Evolutionary conservation across 257 asterid species (phyloP).

Genomic region (Ophiorrhiza pumila): DNA sequence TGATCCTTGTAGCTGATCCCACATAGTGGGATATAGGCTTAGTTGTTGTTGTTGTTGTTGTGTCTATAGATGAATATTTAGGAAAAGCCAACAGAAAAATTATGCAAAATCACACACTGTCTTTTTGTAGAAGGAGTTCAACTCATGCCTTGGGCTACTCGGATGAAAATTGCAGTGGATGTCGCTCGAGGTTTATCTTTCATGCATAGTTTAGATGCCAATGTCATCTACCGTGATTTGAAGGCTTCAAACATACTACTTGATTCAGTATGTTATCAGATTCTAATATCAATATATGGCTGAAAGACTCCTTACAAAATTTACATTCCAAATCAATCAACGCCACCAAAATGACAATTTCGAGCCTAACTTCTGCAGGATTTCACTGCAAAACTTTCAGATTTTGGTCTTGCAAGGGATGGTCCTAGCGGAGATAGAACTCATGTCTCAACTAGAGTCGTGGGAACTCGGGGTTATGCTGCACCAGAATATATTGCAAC

Average conservation of each 20-base stretch:
- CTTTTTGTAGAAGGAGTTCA: constrained; percentile 56
- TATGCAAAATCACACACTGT: not conserved
- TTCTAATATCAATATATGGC: not conserved
- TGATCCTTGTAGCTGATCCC: too few species aligned
- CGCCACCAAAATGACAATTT: constrained; percentile 1
- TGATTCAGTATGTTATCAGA: constrained; percentile 50
- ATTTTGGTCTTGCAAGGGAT: constrained; percentile 71
- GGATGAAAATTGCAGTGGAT: constrained; percentile 53
- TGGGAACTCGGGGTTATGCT: constrained; percentile 68
- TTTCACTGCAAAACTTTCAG: constrained; percentile 64
- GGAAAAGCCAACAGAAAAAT: not conserved
- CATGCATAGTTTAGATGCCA: constrained; percentile 54
- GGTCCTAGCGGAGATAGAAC: constrained; percentile 69
- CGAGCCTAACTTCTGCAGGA: constrained; percentile 39
- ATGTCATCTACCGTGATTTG: constrained; percentile 61
- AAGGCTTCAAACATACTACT: constrained; percentile 64
- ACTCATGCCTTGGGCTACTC: constrained; percentile 52
- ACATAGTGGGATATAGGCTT: too few species aligned
- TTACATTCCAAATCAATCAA: not conserved
- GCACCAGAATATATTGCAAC: constrained; percentile 72
- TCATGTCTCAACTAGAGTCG: constrained; percentile 63
- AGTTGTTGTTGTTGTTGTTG: too few species aligned
- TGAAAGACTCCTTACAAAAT: not conserved
- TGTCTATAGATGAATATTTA: not conserved
- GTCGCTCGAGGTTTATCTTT: constrained; percentile 61